A percentile compares a stretch with the other conserved stretches of the same genome.
These are phyloP conservation scores for Fonsecaea multimorphosa DNA, from an alignment of 2,329 filamentous ascomycete genomes.

Conservation along the genomic window DNA sequence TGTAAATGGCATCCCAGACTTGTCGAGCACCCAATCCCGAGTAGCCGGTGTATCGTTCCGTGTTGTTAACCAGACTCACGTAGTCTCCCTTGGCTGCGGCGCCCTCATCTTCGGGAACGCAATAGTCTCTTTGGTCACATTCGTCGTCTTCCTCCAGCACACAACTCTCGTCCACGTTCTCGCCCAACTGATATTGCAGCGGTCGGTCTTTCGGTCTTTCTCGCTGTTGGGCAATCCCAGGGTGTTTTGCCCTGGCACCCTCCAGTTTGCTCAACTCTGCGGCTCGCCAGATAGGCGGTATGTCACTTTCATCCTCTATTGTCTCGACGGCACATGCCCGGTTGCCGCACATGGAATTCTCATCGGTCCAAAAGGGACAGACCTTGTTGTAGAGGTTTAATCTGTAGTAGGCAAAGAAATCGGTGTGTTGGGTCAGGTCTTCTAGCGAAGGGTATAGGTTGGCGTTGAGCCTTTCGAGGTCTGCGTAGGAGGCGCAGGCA, in stretches of 20 bases:
- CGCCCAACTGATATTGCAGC: conserved; percentile 80
- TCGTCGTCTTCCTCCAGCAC: conserved; percentile 98
- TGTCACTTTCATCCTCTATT: conserved; percentile 91
- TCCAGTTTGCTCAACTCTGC: conserved; percentile 91
- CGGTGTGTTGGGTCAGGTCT: conserved; percentile 82
- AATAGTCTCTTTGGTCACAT: conserved; percentile 96
- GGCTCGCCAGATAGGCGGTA: conserved; percentile 88
- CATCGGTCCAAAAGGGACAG: conserved; percentile 96
- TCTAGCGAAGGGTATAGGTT: conserved; percentile 77
- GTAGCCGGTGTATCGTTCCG: conserved; percentile 95
- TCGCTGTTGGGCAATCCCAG: conserved; percentile 73
- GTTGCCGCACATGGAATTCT: conserved; percentile 93
- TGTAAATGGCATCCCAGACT: conserved; percentile 96
- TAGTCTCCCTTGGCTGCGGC: conserved; percentile 89
- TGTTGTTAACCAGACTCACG: conserved; percentile 90
- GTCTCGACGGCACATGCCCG: conserved; percentile 96
- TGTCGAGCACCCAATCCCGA: conserved; percentile 81
- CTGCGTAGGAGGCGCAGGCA: conserved; percentile 90
- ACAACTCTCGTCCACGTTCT: conserved; percentile 89
- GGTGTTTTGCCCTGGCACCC: conserved; percentile 88
- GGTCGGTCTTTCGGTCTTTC: conserved; percentile 73
- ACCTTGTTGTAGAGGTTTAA: conserved; percentile 92
- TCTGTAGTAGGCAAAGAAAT: conserved; percentile 98
- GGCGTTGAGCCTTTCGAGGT: conserved; percentile 82
- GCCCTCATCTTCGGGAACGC: conserved; percentile 92